Conservation (phyloP, 306 rosid genomes). For the Cyclanthera cordifolia region DNA sequence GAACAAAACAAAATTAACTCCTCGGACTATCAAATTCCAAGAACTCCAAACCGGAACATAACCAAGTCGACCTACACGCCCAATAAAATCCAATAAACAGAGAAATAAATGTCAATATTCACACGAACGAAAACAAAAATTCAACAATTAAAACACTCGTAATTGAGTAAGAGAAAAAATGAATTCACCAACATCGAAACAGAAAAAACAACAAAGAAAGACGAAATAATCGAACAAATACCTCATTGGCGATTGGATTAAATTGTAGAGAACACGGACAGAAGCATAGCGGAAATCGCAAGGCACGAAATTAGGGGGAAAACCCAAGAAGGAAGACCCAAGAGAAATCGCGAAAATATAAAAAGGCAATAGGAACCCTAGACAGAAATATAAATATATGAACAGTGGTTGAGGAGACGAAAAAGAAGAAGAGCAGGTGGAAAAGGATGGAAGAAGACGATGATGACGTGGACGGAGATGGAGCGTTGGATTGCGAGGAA, state of each 20-base stretch:
- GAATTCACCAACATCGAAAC: background rate
- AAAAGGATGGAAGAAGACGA: slow-evolving; percentile 17
- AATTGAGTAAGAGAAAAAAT: background rate
- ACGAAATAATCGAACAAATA: background rate
- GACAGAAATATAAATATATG: slow-evolving; percentile 7
- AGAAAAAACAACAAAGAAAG: background rate
- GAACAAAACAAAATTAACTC: slow-evolving; percentile 7
- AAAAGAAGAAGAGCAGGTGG: slow-evolving; percentile 15
- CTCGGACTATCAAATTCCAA: slow-evolving; percentile 13
- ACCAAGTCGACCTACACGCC: slow-evolving; percentile 11
- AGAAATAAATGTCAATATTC: slow-evolving; percentile 1
- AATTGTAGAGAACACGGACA: background rate
- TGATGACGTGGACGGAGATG: slow-evolving; percentile 14
- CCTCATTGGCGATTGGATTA: slow-evolving; percentile 27
- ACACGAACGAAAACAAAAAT: background rate
- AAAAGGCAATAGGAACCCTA: slow-evolving; percentile 43
- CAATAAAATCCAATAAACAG: background rate
- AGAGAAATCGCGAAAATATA: background rate
- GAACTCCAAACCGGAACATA: slow-evolving; percentile 19
- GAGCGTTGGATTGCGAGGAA: slow-evolving; percentile 15
- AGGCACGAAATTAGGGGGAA: background rate
- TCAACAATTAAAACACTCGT: background rate
- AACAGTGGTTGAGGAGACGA: slow-evolving; percentile 11
- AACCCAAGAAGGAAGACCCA: slow-evolving; percentile 11
- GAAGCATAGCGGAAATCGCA: slow-evolving; percentile 7